These are phyloP conservation scores for Linum lewisii DNA, from an alignment of 345 rosid species.

Conservation along the genomic window DNA sequence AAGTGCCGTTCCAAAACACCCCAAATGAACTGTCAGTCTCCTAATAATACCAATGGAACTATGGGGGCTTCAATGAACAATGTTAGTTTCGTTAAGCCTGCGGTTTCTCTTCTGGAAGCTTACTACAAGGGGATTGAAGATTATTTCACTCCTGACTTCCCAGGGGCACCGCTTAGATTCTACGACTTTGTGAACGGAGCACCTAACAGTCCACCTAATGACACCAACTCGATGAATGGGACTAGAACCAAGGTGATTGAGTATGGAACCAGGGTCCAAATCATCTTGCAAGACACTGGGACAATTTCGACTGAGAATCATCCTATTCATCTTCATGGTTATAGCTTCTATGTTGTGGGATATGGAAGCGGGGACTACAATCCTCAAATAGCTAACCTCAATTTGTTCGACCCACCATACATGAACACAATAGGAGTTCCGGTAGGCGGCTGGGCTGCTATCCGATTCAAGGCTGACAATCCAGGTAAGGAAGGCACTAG, in stretches of 20 bases:
- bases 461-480: slow-evolving; percentile 67
- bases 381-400: slow-evolving; percentile 37
- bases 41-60: slow-evolving; percentile 34
- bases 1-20: slow-evolving; percentile 52
- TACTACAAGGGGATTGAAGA: slow-evolving; percentile 53
- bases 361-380: slow-evolving; percentile 60
- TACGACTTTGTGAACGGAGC: slow-evolving; percentile 80
- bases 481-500: slow-evolving; percentile 35
- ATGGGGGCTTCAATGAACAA: slow-evolving; percentile 88
- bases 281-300: slow-evolving; percentile 70
- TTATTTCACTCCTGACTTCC: slow-evolving; percentile 58
- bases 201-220: slow-evolving; percentile 53
- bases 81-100: slow-evolving; percentile 55
- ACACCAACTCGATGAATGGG: slow-evolving; percentile 59
- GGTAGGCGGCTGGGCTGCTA: slow-evolving; percentile 87
- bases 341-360: slow-evolving; percentile 72
- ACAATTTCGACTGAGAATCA: slow-evolving; percentile 71
- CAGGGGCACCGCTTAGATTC: slow-evolving; percentile 46
- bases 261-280: slow-evolving; percentile 57
- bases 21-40: slow-evolving; percentile 44
- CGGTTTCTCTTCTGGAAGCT: slow-evolving; percentile 57
- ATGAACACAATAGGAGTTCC: slow-evolving; percentile 89
- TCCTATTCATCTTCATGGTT: slow-evolving; percentile 87
- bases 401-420: slow-evolving; percentile 71
- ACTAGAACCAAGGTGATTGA: slow-evolving; percentile 56